phyloP scores from a whole-genome alignment of 768 basidiomycete species.

The Suillus americanus region DNA sequence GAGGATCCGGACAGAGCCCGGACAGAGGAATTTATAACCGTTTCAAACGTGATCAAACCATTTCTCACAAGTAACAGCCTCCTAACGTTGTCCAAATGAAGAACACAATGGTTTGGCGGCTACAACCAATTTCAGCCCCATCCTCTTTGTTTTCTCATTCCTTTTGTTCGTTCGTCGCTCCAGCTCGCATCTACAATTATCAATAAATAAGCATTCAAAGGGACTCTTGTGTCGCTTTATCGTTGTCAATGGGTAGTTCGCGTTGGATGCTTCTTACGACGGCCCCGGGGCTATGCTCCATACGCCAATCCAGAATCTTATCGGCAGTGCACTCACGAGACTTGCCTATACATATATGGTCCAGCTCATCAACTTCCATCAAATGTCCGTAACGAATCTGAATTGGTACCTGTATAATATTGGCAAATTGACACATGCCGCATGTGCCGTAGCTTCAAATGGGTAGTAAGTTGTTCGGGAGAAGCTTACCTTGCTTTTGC shows the following conservation, averaged over 20 bases:
- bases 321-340: neutral
- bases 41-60: neutral
- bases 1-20: neutral
- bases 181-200: neutral
- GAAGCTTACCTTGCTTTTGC: neutral
- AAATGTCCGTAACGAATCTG: neutral
- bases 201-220: neutral
- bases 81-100: neutral
- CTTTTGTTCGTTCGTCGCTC: slow-evolving; percentile 14
- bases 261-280: neutral
- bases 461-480: neutral
- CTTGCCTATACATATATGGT: neutral
- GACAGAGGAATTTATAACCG: slow-evolving; percentile 8
- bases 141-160: slow-evolving; percentile 13
- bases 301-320: slow-evolving; percentile 3
- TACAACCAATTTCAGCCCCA: slow-evolving; percentile 18
- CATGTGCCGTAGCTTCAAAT: neutral
- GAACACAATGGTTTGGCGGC: slow-evolving; percentile 13
- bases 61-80: slow-evolving; percentile 4
- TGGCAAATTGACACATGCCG: neutral
- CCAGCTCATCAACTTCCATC: neutral
- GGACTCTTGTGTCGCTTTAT: neutral
- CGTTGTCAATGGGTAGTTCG: neutral
- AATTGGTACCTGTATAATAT: neutral
- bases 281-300: neutral